Evolutionary conservation across 2,329 filamentous ascomycete species (phyloP), one percentile per base, ranked within the genome.

Genomic region (Penicillium sp.): DNA sequence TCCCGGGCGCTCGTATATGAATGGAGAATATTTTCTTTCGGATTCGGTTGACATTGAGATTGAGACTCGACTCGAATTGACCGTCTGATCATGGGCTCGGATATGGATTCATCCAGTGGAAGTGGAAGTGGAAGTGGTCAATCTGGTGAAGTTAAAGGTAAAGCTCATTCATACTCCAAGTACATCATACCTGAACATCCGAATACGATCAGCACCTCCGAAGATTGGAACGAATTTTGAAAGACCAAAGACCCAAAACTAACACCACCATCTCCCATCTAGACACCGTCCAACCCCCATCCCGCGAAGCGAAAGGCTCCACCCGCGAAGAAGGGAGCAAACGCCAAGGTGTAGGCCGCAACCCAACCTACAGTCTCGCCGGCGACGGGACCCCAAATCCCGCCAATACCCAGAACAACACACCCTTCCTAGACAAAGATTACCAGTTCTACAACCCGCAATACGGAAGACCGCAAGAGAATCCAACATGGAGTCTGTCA

Each of bases 401-500:
- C 2, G 35, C 29, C 22, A 49, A 40, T 14, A 36, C 25, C 41
- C 27, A 5, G 46, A n/a, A 16, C 42, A 49, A 35, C 4, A 14
- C 8, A 16, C 33, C 33, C 14, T 35, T 11, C 9, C 12, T 44
- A n/a, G 35, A 40, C 14, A 3, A 30, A 10, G 53, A 60, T 9
- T 62, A 62, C 33, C 30, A 42, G 13, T 12, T 72, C 8, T 61
- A 77, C 11, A 78, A 79, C 44, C 75, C 77, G 2, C 72, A 74
- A 29, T 78, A 78, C 41, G 75, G 75, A n/a, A 70, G 76, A 48
- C 67, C 72, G 14, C 61, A 68, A 0, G 71, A 75, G 5, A 49
- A 51, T 4, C 76, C 76, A 2, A 69, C 79, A 35, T 79, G 77
- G 71, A 72, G 75, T 57, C 57, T 79, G 28, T 75, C 75, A 0